Base-by-base conservation (phyloP, 768 basidiomycete species). In the Suillus subluteus region DNA sequence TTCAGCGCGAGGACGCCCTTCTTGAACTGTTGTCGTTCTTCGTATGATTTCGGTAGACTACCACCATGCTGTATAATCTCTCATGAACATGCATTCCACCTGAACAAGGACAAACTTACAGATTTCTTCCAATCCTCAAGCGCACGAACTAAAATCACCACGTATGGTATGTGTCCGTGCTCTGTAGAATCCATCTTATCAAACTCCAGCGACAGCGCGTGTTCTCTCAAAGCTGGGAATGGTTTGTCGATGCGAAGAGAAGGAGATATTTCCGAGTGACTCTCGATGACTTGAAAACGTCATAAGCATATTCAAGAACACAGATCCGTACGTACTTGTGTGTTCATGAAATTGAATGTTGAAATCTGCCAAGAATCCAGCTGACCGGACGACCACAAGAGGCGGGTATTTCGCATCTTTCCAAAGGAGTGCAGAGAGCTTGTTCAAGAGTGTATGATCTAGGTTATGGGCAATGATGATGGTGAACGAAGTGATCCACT, bases 291-390 rank as follows among this genome's bases (percentile, higher is more conserved):
- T 97, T 65, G 0, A 46, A 58, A 58, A 44, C 18, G 23, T 59
- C 54, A 62, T 3, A 26, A 54, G n/a, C 8, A 46, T 44, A 23
- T 32, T 30, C 21, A 48, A 61, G 3, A 50, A 50, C 61, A n/a
- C 12, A 37, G 32, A 30, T 11, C 61, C 0, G 48, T 66, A 79
- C 91, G 73, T 70, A 96, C 94, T 85, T 67, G 88, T 85, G 74
- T 97, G 93, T 73, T 97, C 95, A 68, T 91, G 88, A 69, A 92
- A 92, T 74, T 99, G 98, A 58, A 95, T 88, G 68, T 88, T 90
- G 66, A 99, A 89, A 67, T 94, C 90, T 26, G 94, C 94, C 4
- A 97, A 80, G 78, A 99, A 98, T 2, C 98, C 98, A 21, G 93
- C 90, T 15, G 91, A 93, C 68, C 91, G 84, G 37, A 98, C 88